Percentiles rank a stretch among this genome's conserved stretches.
Evolutionary conservation across 805 yeast genomes (phyloP).

Genomic region (Wickerhamomyces strasburgensis): DNA sequence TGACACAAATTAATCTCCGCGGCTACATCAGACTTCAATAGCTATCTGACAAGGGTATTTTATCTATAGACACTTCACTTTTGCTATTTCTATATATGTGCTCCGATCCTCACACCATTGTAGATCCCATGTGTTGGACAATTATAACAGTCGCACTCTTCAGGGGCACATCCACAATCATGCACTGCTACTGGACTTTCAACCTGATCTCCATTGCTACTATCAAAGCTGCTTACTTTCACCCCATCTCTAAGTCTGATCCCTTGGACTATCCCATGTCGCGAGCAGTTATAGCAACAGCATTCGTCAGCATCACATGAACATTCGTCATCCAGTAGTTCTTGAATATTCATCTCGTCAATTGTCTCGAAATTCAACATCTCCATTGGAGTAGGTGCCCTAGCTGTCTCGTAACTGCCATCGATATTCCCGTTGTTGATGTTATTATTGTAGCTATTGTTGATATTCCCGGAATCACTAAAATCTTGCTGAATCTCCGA

Average conservation of each 20-base stretch:
- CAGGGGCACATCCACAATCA: conserved; percentile 21
- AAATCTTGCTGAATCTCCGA: neutral
- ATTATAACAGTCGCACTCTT: conserved; percentile 21
- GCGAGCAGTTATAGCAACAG: conserved; percentile 18
- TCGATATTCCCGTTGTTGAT: too few relatives aligned
- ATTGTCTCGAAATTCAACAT: conserved; percentile 18
- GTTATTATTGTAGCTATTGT: neutral
- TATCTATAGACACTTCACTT: too few relatives aligned
- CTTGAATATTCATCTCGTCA: conserved; percentile 16
- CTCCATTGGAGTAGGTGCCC: too few relatives aligned
- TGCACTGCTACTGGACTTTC: conserved; percentile 7
- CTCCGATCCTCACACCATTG: conserved; percentile 15
- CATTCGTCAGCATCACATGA: conserved; percentile 15
- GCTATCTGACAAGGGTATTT: too few relatives aligned
- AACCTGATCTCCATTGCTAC: conserved; percentile 1
- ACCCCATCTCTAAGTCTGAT: conserved; percentile 17
- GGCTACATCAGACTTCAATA: too few relatives aligned
- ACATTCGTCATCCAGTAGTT: conserved; percentile 16
- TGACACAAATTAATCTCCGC: too few relatives aligned
- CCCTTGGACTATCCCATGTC: conserved; percentile 23
- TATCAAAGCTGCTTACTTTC: too few relatives aligned
- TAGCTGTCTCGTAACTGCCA: too few relatives aligned
- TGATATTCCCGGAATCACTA: neutral
- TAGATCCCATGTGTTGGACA: conserved; percentile 20
- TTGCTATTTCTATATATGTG: too few relatives aligned